phyloP scores from a whole-genome alignment of 352 stramenopile species.

The Globisporangium perplexum region DNA sequence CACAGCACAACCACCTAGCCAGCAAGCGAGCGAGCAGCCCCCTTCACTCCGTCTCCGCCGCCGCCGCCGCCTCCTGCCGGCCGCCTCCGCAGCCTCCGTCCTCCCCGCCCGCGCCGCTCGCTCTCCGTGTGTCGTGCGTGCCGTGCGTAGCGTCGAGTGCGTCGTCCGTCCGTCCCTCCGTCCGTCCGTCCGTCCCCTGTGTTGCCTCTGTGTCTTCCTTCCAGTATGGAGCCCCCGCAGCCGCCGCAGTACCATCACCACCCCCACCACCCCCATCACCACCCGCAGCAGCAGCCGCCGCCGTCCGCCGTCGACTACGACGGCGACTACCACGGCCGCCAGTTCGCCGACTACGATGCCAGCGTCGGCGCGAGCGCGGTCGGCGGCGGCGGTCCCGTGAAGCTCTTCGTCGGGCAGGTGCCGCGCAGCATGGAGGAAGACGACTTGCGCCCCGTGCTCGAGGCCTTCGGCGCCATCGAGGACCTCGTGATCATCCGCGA shows the following conservation, averaged over 20 bases:
- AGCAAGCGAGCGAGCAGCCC: not conserved
- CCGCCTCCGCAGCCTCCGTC: not conserved
- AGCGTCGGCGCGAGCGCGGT: not conserved
- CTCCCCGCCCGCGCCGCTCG: not conserved
- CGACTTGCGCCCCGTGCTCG: conserved; percentile 77
- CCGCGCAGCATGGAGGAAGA: conserved; percentile 88
- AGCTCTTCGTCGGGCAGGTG: conserved; percentile 84
- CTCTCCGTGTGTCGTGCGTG: conserved; percentile 7
- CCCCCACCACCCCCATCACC: not conserved
- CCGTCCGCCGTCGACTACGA: not conserved
- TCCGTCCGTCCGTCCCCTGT: conserved; percentile 1
- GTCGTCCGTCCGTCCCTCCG: not conserved
- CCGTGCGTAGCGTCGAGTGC: conserved; percentile 4
- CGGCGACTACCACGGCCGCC: conserved; percentile 1
- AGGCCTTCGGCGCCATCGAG: conserved; percentile 78
- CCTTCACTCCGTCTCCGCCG: not conserved
- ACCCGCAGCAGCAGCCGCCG: not conserved
- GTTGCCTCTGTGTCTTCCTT: not conserved
- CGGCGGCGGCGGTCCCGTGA: conserved; percentile 37
- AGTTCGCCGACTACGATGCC: conserved; percentile 7
- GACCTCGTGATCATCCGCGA: conserved; percentile 91
- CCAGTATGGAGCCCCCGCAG: conserved; percentile 8
- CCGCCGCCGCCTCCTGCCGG: too few relatives aligned
- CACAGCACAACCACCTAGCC: not conserved
- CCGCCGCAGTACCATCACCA: conserved; percentile 1